Percentiles rank a stretch among this genome's conserved stretches.
phyloP scores from a whole-genome alignment of 495 filamentous ascomycete genomes.

The Cercophora scortea region DNA sequence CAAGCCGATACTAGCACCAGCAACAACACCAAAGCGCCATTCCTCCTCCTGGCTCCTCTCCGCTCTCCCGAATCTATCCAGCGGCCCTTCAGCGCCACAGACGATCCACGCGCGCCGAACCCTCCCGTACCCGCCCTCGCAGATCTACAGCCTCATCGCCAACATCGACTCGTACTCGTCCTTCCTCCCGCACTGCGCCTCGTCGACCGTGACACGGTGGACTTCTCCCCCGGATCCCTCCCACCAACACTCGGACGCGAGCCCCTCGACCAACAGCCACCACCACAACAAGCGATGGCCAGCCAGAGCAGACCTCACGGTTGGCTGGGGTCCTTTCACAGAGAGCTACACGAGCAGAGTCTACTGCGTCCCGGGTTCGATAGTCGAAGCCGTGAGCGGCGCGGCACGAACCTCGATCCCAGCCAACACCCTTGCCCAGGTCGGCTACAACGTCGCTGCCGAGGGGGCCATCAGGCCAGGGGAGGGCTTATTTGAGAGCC shows the following conservation, averaged over 20 bases:
- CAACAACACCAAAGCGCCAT: background rate
- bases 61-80: conserved; percentile 8
- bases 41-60: background rate
- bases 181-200: conserved; percentile 82
- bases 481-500: conserved; percentile 60
- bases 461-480: conserved; percentile 6
- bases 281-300: conserved; percentile 42
- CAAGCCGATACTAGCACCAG: background rate
- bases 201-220: conserved; percentile 60
- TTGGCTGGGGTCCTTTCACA: conserved; percentile 75
- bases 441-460: conserved; percentile 15
- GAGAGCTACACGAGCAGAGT: conserved; percentile 73
- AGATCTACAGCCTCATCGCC: conserved; percentile 75
- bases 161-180: conserved; percentile 71
- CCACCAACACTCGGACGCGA: background rate
- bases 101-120: conserved; percentile 64
- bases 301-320: conserved; percentile 64
- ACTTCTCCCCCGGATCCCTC: conserved; percentile 18
- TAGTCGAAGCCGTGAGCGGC: conserved; percentile 78
- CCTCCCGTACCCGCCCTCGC: conserved; percentile 65
- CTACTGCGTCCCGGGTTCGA: conserved; percentile 53
- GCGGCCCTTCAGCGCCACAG: conserved; percentile 4
- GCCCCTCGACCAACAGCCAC: conserved; percentile 9
- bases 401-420: conserved; percentile 33
- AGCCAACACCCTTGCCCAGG: conserved; percentile 24